Base-by-base conservation (phyloP, 768 basidiomycete species). In the Fistulinella prunicolor region DNA sequence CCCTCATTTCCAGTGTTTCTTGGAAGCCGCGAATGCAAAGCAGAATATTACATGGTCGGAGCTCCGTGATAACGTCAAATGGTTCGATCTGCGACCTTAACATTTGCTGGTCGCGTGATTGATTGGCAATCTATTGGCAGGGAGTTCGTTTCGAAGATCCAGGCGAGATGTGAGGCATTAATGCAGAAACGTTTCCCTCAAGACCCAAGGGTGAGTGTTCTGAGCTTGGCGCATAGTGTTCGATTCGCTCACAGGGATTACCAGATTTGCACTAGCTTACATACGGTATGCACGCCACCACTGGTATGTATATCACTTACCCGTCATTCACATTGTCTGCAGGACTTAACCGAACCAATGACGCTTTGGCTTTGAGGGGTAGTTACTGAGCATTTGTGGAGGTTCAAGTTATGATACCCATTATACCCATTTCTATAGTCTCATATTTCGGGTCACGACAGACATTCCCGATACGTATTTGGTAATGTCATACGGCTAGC, bases 1-100 rank as follows among this genome's bases (percentile, higher is more conserved):
- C n/a, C n/a, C n/a, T n/a, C n/a, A n/a, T 40, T 40, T 23, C 26
- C 37, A 62, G 61, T 61, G 56, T 24, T 62, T 62, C 38, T 1
- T 63, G 16, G 35, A 61, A 17, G 58, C 29, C 21, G 39, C 46
- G 19, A 35, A 5, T 7, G 14, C 20, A 20, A 58, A 42, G n/a
- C 47, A 51, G 1, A 4, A 50, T 6, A 51, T 51, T 7, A 57
- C 61, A 6, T 63, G 61, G 60, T 12, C 30, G 14, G 58, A 58
- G 9, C 58, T 62, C 12, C 61, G 55, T 2, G 50, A 53, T 24
- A 1, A 6, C 13, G 42, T 62, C 41, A 47, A 50, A 58, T 63
- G 10, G 3, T 58, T 42, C 16, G 23, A 42, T 36, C 17, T n/a
- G n/a, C n/a, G n/a, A n/a, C n/a, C n/a, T n/a, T n/a, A n/a, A n/a